Evolutionary conservation across 2,329 filamentous ascomycete species (phyloP).

Genomic region (Chaetomium sp.): DNA sequence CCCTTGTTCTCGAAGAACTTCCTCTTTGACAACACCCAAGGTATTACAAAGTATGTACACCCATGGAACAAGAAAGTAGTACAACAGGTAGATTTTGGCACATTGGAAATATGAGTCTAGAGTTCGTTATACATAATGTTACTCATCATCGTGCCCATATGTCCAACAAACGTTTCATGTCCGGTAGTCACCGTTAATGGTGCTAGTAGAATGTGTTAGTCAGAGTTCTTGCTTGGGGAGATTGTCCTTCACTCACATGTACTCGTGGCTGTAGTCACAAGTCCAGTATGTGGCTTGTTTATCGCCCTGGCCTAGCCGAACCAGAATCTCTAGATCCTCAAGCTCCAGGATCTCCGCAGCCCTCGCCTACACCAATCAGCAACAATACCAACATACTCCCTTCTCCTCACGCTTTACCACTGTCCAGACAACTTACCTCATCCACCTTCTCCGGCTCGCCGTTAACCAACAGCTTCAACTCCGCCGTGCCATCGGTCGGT

Average conservation of each 20-base stretch:
- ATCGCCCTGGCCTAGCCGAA: conserved; percentile 62
- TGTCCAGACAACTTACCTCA: conserved; percentile 37
- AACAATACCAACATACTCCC: no score
- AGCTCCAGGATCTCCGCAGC: conserved; percentile 71
- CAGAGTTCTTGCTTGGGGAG: conserved; percentile 8
- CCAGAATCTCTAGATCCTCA: conserved; percentile 73
- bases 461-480: conserved; percentile 69
- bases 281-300: conserved; percentile 73
- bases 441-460: conserved; percentile 77
- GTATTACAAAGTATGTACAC: no score
- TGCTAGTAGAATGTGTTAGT: conserved; percentile 28
- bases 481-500: conserved; percentile 66
- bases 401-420: neutral
- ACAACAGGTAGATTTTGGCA: no score
- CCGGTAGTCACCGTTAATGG: conserved; percentile 63
- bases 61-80: no score
- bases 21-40: no score
- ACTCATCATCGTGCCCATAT: no score
- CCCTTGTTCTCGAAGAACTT: conserved; percentile 1
- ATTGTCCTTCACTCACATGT: conserved; percentile 37
- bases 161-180: conserved; percentile 36
- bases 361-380: conserved; percentile 36
- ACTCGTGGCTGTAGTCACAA: conserved; percentile 82
- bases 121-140: no score
- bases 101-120: no score